Evolutionary conservation across 208 protist species (phyloP), one percentile per base, ranked within the genome.

Genomic region (Trichomonas gallinae): DNA sequence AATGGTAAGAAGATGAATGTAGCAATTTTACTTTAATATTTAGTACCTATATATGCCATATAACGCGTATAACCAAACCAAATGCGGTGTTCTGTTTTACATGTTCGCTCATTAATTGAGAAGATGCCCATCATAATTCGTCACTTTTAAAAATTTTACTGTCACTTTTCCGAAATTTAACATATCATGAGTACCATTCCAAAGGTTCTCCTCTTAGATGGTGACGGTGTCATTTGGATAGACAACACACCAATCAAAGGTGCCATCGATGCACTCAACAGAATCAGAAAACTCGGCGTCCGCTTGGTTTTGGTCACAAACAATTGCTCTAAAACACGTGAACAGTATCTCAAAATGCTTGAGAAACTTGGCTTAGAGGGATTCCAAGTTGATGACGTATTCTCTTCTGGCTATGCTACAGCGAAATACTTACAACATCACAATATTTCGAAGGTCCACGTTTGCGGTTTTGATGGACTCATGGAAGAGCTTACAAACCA

Each of bases 191-290:
- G 21, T 31, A 6, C 21, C 11, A 72, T 89, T 48, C 87, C 87
- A 2, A 93, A 93, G 44, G 87, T 51, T n/a, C 44, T 93, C 13
- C 44, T 93, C 38, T 44, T 93, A 48, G 87, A 93, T 93, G 87
- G 87, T 48, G 87, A 93, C 46, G 87, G 87, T 51, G 87, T 93
- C n/a, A 93, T 93, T 58, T 93, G 87, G 87, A 93, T 93, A 38
- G 87, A 93, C 9, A 51, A 51, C 26, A 3, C 1, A 23, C 87
- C 87, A 51, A 51, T 93, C 11, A 51, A 93, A 93, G 87, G 87
- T 4, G 23, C 87, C 15, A 51, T 93, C 51, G 44, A 93, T 17
- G 11, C 87, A 34, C 87, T 93, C 2, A 93, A 93, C 15, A 23
- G 44, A 38, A 93, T 93, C n/a, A 48, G 34, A 6, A 42, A 34